A percentile compares a stretch with the other conserved stretches of the same genome.
These are phyloP conservation scores for Leccinum fallax DNA, from an alignment of 1,284 basidiomycete genomes.

Conservation along the genomic window DNA sequence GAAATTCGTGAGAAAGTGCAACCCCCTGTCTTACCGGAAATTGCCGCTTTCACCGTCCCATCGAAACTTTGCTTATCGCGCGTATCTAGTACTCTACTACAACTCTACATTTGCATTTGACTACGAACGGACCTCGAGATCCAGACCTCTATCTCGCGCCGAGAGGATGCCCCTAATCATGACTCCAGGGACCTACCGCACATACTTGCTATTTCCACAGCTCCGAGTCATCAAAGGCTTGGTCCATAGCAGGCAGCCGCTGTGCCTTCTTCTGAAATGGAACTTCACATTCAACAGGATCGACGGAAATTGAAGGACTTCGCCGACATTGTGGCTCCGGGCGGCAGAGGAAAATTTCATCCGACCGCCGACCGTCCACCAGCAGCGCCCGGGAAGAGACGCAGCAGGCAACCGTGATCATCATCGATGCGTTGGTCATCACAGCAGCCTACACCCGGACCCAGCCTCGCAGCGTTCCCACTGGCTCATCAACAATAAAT, in stretches of 20 bases:
- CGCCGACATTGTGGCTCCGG: slow-evolving; percentile 46
- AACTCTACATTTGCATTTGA: too few relatives aligned
- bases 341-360: slow-evolving; percentile 46
- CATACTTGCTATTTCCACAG: too few relatives aligned
- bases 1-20: too few relatives aligned
- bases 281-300: neutral
- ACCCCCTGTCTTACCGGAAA: too few relatives aligned
- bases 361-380: slow-evolving; percentile 48
- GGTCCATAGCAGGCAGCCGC: slow-evolving; percentile 30
- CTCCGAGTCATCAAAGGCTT: slow-evolving; percentile 2
- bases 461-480: slow-evolving; percentile 36
- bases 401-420: slow-evolving; percentile 30
- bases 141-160: too few relatives aligned
- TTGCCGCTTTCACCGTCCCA: too few relatives aligned
- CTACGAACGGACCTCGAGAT: too few relatives aligned
- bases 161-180: too few relatives aligned
- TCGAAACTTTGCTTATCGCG: too few relatives aligned
- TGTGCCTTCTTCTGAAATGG: slow-evolving; percentile 30
- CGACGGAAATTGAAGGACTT: neutral
- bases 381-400: slow-evolving; percentile 39
- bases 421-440: slow-evolving; percentile 21
- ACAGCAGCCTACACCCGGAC: slow-evolving; percentile 48
- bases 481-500: slow-evolving; percentile 1
- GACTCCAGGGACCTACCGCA: neutral
- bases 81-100: too few relatives aligned